Conservation (phyloP, 139 green algal genomes). For the Desmodesmus armatus region DNA sequence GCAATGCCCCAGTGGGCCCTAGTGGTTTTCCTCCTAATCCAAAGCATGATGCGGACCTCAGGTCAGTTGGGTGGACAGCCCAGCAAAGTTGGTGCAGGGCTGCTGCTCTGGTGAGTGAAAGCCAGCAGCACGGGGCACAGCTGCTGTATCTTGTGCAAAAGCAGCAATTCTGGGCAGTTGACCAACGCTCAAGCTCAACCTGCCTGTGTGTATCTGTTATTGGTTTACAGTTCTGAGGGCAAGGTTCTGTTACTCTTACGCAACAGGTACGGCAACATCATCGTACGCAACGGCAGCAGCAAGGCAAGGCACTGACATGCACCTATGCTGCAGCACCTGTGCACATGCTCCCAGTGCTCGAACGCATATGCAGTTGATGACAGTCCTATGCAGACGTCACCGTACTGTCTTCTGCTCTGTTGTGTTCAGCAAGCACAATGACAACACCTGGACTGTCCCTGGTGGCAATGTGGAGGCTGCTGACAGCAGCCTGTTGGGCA, state of each 20-base stretch:
- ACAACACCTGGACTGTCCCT: slow-evolving; percentile 76
- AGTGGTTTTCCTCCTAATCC: too few relatives aligned
- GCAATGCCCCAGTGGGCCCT: too few relatives aligned
- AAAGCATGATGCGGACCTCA: too few relatives aligned
- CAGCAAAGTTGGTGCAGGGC: neutral
- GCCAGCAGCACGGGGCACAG: neutral
- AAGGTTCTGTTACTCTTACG: slow-evolving; percentile 26
- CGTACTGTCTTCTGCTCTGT: slow-evolving; percentile 42
- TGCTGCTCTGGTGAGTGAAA: neutral
- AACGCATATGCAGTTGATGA: neutral
- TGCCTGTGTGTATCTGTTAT: neutral
- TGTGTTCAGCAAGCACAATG: slow-evolving; percentile 70
- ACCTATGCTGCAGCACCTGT: neutral
- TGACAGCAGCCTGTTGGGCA: slow-evolving; percentile 69
- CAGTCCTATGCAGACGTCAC: neutral
- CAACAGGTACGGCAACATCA: slow-evolving; percentile 68
- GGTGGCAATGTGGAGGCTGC: slow-evolving; percentile 77
- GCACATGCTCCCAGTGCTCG: neutral
- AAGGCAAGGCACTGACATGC: neutral
- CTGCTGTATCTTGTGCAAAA: too few relatives aligned
- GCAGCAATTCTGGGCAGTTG: neutral
- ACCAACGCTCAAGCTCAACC: neutral
- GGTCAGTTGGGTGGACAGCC: too few relatives aligned
- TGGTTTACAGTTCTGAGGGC: slow-evolving; percentile 33
- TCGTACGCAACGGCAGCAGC: neutral